These are phyloP conservation scores for Pterocarpus santalinus DNA, from an alignment of 306 rosid genomes.

Conservation along the genomic window DNA sequence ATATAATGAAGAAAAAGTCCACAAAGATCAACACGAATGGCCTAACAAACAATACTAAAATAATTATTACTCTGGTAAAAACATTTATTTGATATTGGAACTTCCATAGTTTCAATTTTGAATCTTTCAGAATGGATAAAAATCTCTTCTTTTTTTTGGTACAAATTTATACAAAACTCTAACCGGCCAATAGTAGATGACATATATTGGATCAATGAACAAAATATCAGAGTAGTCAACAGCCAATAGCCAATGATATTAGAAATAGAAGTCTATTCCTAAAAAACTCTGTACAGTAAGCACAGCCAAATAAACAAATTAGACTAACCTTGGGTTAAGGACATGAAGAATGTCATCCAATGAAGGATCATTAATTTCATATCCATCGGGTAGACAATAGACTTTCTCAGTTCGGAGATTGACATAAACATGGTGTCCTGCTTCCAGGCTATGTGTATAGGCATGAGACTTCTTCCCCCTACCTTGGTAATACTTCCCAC, in stretches of 20 bases:
- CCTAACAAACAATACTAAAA: conserved; percentile 19
- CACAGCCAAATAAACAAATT: conserved; percentile 26
- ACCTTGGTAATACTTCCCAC: conserved; percentile 97
- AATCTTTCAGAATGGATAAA: background rate
- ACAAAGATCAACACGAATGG: background rate
- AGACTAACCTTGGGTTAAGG: conserved; percentile 85
- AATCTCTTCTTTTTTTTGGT: background rate
- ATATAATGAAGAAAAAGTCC: conserved; percentile 27
- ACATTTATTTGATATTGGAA: background rate
- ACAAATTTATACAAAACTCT: background rate
- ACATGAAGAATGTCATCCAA: conserved; percentile 96
- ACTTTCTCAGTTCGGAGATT: conserved; percentile 95
- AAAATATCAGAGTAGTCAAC: background rate
- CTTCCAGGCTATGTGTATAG: conserved; percentile 96
- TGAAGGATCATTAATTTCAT: conserved; percentile 97
- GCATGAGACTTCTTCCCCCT: conserved; percentile 97
- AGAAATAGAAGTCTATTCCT: background rate
- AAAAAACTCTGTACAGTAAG: conserved; percentile 24
- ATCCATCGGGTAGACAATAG: conserved; percentile 97
- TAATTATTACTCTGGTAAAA: background rate
- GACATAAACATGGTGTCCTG: conserved; percentile 94
- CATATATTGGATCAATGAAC: background rate
- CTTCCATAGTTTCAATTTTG: conserved; percentile 15
- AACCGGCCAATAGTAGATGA: background rate
- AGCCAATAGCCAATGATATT: background rate